Evolutionary conservation across 192 early-diverging fungal genomes (phyloP).

Genomic region (Podochytrium sp.): DNA sequence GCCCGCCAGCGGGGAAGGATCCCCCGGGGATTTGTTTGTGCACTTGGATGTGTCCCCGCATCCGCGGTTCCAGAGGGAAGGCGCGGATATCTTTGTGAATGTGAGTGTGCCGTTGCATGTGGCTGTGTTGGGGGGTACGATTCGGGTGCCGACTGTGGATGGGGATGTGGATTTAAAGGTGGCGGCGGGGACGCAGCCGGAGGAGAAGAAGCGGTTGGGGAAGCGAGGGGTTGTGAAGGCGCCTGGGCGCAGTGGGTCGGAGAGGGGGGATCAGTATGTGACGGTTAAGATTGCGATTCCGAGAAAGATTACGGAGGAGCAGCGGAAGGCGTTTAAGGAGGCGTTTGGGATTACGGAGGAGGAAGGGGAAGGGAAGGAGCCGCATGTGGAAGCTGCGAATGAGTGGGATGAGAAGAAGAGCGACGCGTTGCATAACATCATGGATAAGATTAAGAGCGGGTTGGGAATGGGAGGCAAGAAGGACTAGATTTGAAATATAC

Average conservation of each 20-base stretch:
- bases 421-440: too few species aligned
- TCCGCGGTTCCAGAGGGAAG: conserved; percentile 83
- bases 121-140: conserved; percentile 85
- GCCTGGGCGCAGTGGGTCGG: conserved; percentile 38
- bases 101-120: conserved; percentile 80
- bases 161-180: conserved; percentile 93
- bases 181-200: conserved; percentile 85
- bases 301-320: conserved; percentile 51
- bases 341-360: conserved; percentile 60
- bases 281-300: conserved; percentile 85
- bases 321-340: conserved; percentile 51
- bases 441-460: conserved; percentile 14
- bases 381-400: too few species aligned
- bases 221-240: conserved; percentile 75
- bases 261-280: conserved; percentile 90
- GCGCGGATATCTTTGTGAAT: conserved; percentile 76
- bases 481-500: background rate
- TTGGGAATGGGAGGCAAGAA: conserved; percentile 6
- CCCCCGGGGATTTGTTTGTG: conserved; percentile 85
- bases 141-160: conserved; percentile 91
- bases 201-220: conserved; percentile 79
- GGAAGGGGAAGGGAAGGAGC: too few species aligned
- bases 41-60: conserved; percentile 59
- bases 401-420: too few species aligned
- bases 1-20: conserved; percentile 73